These are phyloP conservation scores for Aspergillus sp. DNA, from an alignment of 2,329 filamentous ascomycete genomes.

Conservation along the genomic window DNA sequence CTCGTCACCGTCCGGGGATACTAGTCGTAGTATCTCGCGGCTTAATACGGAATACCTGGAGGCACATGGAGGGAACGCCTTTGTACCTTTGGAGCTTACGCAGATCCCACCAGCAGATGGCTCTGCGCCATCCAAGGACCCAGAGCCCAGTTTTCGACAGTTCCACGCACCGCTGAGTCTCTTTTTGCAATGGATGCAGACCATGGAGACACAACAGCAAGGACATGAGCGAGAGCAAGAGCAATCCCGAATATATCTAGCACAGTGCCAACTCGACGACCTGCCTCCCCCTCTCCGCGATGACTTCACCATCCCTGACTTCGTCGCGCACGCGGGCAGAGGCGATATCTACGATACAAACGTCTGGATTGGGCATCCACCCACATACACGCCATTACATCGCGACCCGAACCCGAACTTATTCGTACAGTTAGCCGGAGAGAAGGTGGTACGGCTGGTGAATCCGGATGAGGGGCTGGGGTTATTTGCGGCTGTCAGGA, in stretches of 20 bases:
- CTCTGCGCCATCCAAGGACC: no score
- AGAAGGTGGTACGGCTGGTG: conserved; percentile 66
- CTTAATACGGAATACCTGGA: conserved; percentile 40
- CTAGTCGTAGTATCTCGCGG: conserved; percentile 12
- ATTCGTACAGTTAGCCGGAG: conserved; percentile 71
- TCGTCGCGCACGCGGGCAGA: conserved; percentile 57
- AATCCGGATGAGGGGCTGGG: conserved; percentile 53
- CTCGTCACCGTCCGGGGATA: conserved; percentile 18
- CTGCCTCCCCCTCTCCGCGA: conserved; percentile 55
- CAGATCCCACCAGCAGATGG: conserved; percentile 3
- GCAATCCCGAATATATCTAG: conserved; percentile 61
- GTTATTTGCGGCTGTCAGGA: conserved; percentile 53
- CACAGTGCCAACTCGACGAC: conserved; percentile 65
- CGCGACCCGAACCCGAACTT: conserved; percentile 90
- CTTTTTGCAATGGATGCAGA: conserved; percentile 49
- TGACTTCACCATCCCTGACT: conserved; percentile 60
- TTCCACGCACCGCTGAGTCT: conserved; percentile 50
- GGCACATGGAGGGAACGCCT: conserved; percentile 38
- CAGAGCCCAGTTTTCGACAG: conserved; percentile 34
- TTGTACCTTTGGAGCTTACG: conserved; percentile 55
- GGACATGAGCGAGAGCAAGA: conserved; percentile 2
- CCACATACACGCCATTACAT: conserved; percentile 84
- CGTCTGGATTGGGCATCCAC: conserved; percentile 78
- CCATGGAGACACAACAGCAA: conserved; percentile 14
- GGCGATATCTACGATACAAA: conserved; percentile 83